A percentile compares a stretch with the other conserved stretches of the same genome.
Conservation (phyloP, 805 yeast species). For the Henningerozyma blattae region DNA sequence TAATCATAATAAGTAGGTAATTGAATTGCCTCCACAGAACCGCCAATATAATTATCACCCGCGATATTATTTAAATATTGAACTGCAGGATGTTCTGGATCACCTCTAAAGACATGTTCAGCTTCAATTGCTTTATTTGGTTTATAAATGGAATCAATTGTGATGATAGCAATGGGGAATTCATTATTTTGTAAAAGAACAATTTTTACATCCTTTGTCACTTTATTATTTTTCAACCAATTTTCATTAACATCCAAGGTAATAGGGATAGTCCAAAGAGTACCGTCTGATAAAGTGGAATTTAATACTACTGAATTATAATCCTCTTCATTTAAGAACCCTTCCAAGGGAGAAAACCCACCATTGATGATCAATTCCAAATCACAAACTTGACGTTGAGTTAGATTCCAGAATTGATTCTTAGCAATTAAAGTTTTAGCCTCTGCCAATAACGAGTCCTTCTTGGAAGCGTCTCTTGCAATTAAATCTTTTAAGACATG, state of each 20-base stretch:
- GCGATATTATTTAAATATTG: conserved; percentile 59
- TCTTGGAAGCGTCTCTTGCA: conserved; percentile 62
- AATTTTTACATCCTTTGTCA: conserved; percentile 31
- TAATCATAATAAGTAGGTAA: conserved; percentile 87
- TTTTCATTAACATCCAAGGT: conserved; percentile 60
- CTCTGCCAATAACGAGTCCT: conserved; percentile 44
- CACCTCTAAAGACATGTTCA: conserved; percentile 82
- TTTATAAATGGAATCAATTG: conserved; percentile 64
- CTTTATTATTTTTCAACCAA: conserved; percentile 27
- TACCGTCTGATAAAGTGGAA: conserved; percentile 63
- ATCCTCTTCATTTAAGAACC: conserved; percentile 52
- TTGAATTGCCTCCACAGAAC: conserved; percentile 70
- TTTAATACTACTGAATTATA: conserved; percentile 52
- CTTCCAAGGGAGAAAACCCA: conserved; percentile 79
- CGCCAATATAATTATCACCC: conserved; percentile 82
- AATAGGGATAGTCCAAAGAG: conserved; percentile 87
- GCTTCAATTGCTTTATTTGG: conserved; percentile 81
- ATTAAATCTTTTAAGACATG: conserved; percentile 73
- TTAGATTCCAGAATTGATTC: conserved; percentile 36
- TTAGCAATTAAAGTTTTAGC: conserved; percentile 32
- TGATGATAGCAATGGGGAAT: conserved; percentile 66
- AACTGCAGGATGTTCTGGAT: conserved; percentile 92
- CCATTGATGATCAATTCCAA: conserved; percentile 85
- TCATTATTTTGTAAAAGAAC: conserved; percentile 75
- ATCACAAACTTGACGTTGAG: conserved; percentile 88